A percentile compares a stretch with the other conserved stretches of the same genome.
Conservation (phyloP, 768 basidiomycete species). For the Coprinopsis cinerea region DNA sequence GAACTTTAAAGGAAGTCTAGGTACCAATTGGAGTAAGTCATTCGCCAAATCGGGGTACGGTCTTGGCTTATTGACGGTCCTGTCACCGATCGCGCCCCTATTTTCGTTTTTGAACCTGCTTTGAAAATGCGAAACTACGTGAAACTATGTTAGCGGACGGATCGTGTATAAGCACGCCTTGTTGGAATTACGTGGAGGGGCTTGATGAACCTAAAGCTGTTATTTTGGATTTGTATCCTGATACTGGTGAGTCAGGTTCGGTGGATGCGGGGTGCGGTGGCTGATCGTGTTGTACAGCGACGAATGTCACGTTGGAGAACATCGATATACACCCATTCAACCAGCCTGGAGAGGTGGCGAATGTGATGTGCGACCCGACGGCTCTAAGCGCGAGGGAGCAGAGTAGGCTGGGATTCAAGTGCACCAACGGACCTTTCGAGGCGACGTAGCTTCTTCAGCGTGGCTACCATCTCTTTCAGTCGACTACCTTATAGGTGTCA, state of each 20-base stretch:
- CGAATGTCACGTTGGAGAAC: slow-evolving; percentile 20
- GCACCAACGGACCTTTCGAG: slow-evolving; percentile 23
- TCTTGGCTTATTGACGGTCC: no score
- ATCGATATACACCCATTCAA: slow-evolving; percentile 24
- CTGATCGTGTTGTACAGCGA: no score
- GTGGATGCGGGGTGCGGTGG: no score
- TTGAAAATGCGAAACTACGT: no score
- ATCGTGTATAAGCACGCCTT: slow-evolving; percentile 32
- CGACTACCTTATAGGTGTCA: not conserved
- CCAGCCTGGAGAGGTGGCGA: slow-evolving; percentile 17
- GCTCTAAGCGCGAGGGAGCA: slow-evolving; percentile 23
- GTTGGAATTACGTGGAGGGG: slow-evolving; percentile 34
- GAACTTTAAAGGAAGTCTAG: slow-evolving; percentile 29
- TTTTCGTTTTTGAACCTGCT: no score
- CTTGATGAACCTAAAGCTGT: slow-evolving; percentile 28
- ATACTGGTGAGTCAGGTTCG: slow-evolving; percentile 25
- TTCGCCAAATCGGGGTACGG: no score
- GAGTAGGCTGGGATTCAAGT: slow-evolving; percentile 26
- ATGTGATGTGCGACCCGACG: slow-evolving; percentile 27
- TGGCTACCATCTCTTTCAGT: no score
- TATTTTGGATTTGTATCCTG: slow-evolving; percentile 32
- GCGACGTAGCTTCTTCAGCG: slow-evolving; percentile 10
- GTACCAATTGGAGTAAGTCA: slow-evolving; percentile 31
- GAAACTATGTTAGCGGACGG: slow-evolving; percentile 33
- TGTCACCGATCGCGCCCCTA: no score